A percentile compares a stretch with the other conserved stretches of the same genome.
Conservation (phyloP, 805 yeast genomes). For the Ogataea nitratoaversa region DNA sequence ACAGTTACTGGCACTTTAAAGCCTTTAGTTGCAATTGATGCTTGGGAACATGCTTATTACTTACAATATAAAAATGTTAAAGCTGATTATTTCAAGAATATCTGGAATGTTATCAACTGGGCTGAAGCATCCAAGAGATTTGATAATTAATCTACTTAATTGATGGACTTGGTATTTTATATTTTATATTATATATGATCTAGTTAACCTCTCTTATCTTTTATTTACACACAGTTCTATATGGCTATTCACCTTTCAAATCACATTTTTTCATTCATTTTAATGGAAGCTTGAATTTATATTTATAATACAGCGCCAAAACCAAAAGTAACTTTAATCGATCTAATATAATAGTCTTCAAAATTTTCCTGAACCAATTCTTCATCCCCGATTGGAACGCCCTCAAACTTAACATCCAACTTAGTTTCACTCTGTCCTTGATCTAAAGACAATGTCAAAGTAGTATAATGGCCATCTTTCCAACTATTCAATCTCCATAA, state of each 20-base stretch:
- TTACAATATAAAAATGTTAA: conserved; percentile 89
- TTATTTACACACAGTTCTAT: no score
- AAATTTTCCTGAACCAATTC: conserved; percentile 81
- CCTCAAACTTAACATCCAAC: conserved; percentile 72
- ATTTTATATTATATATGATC: no score
- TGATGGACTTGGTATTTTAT: no score
- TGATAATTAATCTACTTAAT: conserved; percentile 38
- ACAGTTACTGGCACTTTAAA: conserved; percentile 65
- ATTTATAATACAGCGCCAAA: conserved; percentile 81
- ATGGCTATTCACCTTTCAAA: no score
- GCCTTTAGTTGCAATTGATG: conserved; percentile 86
- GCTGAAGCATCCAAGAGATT: conserved; percentile 78
- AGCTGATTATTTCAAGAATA: conserved; percentile 87
- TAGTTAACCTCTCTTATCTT: no score
- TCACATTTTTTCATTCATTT: no score
- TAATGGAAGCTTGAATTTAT: no score
- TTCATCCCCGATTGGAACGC: conserved; percentile 95
- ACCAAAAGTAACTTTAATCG: conserved; percentile 90
- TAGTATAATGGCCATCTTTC: conserved; percentile 81
- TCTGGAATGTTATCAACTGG: conserved; percentile 95
- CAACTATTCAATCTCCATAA: conserved; percentile 87
- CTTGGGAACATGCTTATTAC: conserved; percentile 97
- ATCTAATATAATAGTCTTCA: conserved; percentile 81
- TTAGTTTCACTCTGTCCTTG: conserved; percentile 85
- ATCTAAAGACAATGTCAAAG: conserved; percentile 57